phyloP scores from a whole-genome alignment of 2,329 filamentous ascomycete species.

The Sporothrix pallida region DNA sequence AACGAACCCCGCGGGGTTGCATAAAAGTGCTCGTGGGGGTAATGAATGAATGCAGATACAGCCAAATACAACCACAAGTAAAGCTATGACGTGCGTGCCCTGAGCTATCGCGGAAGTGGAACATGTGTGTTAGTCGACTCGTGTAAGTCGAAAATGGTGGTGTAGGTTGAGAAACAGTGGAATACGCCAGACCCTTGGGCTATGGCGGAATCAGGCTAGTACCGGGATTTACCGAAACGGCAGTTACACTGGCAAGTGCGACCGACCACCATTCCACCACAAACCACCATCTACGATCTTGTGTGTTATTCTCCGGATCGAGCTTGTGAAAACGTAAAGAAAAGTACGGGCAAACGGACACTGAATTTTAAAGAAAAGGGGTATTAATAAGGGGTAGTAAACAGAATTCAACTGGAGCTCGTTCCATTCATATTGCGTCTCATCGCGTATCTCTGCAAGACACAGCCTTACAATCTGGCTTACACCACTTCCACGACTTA shows the following conservation, averaged over 20 bases:
- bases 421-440: no score
- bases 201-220: not conserved
- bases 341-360: not conserved
- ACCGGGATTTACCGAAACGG: not conserved
- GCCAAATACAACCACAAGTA: not conserved
- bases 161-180: no score
- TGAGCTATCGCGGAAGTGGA: not conserved
- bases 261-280: no score
- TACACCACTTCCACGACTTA: no score
- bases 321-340: not conserved
- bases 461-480: no score
- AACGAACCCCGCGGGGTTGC: not conserved
- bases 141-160: no score
- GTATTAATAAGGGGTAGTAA: no score
- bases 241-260: not conserved
- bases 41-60: not conserved
- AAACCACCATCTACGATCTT: no score
- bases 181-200: not conserved
- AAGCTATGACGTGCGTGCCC: not conserved
- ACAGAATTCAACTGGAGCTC: no score
- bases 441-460: no score
- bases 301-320: no score
- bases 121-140: not conserved
- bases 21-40: not conserved
- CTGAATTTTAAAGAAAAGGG: no score